A percentile compares a stretch with the other conserved stretches of the same genome.
Conservation (phyloP, 2,329 filamentous ascomycete genomes). For the Epichloe brachyelytri region DNA sequence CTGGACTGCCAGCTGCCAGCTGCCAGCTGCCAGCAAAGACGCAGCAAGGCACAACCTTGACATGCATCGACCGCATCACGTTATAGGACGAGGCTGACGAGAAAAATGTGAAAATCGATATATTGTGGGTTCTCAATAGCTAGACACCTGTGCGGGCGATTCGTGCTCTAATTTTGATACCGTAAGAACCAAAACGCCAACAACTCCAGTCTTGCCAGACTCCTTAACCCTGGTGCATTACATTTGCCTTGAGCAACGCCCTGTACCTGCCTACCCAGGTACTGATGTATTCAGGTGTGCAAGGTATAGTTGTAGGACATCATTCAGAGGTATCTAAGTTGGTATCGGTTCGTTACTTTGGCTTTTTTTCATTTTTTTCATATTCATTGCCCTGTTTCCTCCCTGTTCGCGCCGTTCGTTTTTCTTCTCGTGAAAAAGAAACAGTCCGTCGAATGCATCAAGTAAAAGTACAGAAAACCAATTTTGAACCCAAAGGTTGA, state of each 20-base stretch:
- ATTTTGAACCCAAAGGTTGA: not conserved
- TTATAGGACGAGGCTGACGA: too few species aligned
- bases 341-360: not conserved
- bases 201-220: constrained; percentile 1
- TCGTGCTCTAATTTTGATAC: not conserved
- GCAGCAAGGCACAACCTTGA: too few species aligned
- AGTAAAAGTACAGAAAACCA: not conserved
- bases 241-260: not conserved
- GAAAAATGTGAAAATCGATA: too few species aligned
- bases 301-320: not conserved
- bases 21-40: not conserved
- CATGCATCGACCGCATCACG: too few species aligned
- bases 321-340: not conserved
- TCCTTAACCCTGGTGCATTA: not conserved
- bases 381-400: not conserved
- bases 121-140: not conserved
- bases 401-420: not conserved
- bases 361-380: not conserved
- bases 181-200: not conserved
- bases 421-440: not conserved
- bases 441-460: not conserved
- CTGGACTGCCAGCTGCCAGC: not conserved
- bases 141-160: not conserved
- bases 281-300: not conserved
- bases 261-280: not conserved